phyloP scores from a whole-genome alignment of 257 asterid species.

The Salvia hispanica region DNA sequence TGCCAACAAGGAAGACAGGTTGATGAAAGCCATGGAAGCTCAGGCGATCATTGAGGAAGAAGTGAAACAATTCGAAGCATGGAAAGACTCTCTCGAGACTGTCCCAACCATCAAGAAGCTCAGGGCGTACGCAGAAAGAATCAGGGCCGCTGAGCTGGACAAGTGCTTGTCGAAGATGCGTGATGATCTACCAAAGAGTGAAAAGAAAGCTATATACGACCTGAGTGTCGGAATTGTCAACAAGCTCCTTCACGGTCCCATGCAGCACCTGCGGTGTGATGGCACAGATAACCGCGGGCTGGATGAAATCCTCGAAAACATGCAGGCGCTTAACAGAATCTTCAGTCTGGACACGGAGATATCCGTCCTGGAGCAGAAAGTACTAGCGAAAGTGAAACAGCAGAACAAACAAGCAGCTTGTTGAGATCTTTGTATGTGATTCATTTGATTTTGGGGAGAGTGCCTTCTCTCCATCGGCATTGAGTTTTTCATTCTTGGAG shows the following conservation, averaged over 20 bases:
- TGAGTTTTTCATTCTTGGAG: slow-evolving; percentile 29
- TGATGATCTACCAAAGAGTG: slow-evolving; percentile 49
- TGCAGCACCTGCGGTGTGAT: slow-evolving; percentile 83
- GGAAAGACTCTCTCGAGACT: slow-evolving; percentile 85
- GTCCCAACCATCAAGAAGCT: slow-evolving; percentile 92
- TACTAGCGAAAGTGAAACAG: slow-evolving; percentile 63
- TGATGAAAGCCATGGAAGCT: slow-evolving; percentile 79
- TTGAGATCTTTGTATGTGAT: slow-evolving; percentile 22
- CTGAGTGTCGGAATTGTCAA: slow-evolving; percentile 74
- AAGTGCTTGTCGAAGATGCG: slow-evolving; percentile 80
- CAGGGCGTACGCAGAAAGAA: slow-evolving; percentile 79
- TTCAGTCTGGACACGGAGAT: slow-evolving; percentile 69
- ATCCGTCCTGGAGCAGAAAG: slow-evolving; percentile 69
- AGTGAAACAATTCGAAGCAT: slow-evolving; percentile 72
- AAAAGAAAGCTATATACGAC: slow-evolving; percentile 75
- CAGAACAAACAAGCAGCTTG: slow-evolving; percentile 48
- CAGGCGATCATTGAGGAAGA: slow-evolving; percentile 66
- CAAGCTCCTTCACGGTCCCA: slow-evolving; percentile 86
- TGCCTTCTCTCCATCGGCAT: slow-evolving; percentile 26
- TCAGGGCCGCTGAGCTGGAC: slow-evolving; percentile 77
- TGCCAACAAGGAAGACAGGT: slow-evolving; percentile 74
- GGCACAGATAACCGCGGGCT: slow-evolving; percentile 54
- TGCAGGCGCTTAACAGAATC: slow-evolving; percentile 82
- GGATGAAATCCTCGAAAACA: slow-evolving; percentile 64
- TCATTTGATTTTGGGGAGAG: slow-evolving; percentile 28